Evolutionary conservation across 2,329 filamentous ascomycete genomes (phyloP).

Genomic region (Talaromyces albobiverticillius): DNA sequence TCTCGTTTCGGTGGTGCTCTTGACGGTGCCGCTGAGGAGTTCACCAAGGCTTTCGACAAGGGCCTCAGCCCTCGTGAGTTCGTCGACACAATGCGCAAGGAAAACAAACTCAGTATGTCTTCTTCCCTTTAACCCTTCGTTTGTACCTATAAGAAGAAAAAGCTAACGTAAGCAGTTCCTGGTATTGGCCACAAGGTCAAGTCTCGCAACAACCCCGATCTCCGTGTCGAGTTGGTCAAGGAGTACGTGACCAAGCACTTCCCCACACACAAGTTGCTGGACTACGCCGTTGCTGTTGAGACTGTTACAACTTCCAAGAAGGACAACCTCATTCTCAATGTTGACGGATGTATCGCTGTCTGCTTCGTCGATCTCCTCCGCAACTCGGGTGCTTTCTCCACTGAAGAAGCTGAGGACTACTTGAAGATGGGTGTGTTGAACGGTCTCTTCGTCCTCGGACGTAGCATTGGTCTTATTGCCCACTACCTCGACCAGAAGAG

Average conservation of each 20-base stretch:
- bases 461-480: conserved; percentile 97
- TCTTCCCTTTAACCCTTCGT: not conserved
- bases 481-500: conserved; percentile 99
- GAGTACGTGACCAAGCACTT: conserved; percentile 98
- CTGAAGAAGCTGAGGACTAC: conserved; percentile 98
- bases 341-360: conserved; percentile 95
- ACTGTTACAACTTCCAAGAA: conserved; percentile 99
- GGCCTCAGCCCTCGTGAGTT: conserved; percentile 97
- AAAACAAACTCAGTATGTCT: conserved; percentile 90
- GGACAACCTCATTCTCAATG: conserved; percentile 99
- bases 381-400: conserved; percentile 94
- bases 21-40: conserved; percentile 96
- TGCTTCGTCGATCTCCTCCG: conserved; percentile 98
- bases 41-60: conserved; percentile 97
- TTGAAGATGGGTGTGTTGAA: conserved; percentile 98
- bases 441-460: conserved; percentile 96
- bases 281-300: conserved; percentile 97
- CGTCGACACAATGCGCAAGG: conserved; percentile 97
- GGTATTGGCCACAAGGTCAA: conserved; percentile 99
- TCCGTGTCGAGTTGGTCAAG: conserved; percentile 98
- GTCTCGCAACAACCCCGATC: conserved; percentile 99
- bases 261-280: conserved; percentile 95
- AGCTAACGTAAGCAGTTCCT: conserved; percentile 58
- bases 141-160: not conserved
- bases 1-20: conserved; percentile 98